Evolutionary conservation across 768 basidiomycete species (phyloP), one percentile per base, ranked within the genome.

Genomic region (Pulveroboletus ravenelii): DNA sequence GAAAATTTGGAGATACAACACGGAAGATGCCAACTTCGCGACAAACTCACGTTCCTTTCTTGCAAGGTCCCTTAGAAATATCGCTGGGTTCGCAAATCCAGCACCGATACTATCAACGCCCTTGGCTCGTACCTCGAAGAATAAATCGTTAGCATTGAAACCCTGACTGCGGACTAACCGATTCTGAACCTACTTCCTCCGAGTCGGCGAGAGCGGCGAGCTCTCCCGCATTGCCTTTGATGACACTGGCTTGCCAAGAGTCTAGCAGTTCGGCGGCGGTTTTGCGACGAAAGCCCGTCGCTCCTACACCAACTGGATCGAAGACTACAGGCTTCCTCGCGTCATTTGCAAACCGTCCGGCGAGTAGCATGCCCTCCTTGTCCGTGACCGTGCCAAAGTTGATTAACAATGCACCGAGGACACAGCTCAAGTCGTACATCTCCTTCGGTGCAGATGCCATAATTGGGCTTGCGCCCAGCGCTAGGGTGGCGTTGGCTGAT

Each of bases 151-250:
- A 55, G 45, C n/a, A 34, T 15, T 10, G 10, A 44, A 20, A 36
- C 38, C 29, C 13, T 14, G 12, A 41, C 25, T 12, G 52, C 9
- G 36, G 10, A 50, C 12, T 14, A 25, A 48, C 23, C 7, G 37
- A 46, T 15, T 23, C 20, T 27, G 18, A 35, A 50, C 55, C 14
- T 40, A 88, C 93, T 74, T 94, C 94, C 13, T 66, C 66, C 0
- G 87, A 88, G n/a, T 84, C 78, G 2, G 84, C 80, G 10, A 95
- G 65, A 0, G 87, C 78, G 0, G 84, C 91, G 18, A 97, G 82
- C 70, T 97, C 94, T 14, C 80, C 89, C 0, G 91, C 87, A 62
- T 97, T 96, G 4, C 93, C 93, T 69, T 97, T 97, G 69, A 97
- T 93, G 18, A 95, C 87, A 15, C 87, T 85, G 10, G 86, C 82